Evolutionary conservation across 1,284 basidiomycete genomes (phyloP).

Genomic region (Cystobasidiaceae sp.): DNA sequence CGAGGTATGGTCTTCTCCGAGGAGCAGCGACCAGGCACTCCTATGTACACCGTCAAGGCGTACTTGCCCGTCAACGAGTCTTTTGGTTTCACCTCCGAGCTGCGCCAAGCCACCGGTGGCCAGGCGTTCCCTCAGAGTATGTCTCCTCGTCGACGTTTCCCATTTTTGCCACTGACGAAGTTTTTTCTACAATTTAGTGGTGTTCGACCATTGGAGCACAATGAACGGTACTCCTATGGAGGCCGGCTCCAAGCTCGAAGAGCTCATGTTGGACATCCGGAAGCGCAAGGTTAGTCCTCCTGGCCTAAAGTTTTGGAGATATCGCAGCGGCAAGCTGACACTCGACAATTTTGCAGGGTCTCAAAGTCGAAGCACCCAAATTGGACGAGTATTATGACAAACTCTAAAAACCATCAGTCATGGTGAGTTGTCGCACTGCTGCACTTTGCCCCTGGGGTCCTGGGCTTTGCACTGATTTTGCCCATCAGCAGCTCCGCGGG

Average conservation of each 20-base stretch:
- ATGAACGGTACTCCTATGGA: conserved; percentile 70
- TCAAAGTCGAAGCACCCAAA: conserved; percentile 71
- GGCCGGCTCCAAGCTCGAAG: conserved; percentile 80
- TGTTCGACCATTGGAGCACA: conserved; percentile 42
- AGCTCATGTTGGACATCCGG: conserved; percentile 77
- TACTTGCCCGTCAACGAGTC: conserved; percentile 96
- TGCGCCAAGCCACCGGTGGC: conserved; percentile 85
- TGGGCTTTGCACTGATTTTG: too few species aligned
- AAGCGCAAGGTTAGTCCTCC: too few species aligned
- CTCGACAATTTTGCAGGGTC: too few species aligned
- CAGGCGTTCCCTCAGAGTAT: conserved; percentile 56
- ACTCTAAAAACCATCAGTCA: too few species aligned
- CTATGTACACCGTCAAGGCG: conserved; percentile 99
- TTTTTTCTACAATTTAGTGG: neutral
- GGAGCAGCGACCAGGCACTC: conserved; percentile 94
- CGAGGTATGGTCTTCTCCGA: conserved; percentile 98
- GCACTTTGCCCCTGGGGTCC: too few species aligned
- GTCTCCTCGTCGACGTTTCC: neutral
- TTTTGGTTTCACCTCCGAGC: conserved; percentile 97
- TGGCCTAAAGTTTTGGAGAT: too few species aligned
- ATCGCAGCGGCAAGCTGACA: too few species aligned
- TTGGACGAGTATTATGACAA: conserved; percentile 88
- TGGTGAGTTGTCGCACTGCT: too few species aligned
- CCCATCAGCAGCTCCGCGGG: too few species aligned
- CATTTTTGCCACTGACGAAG: neutral